Evolutionary conservation across 1,284 basidiomycete species (phyloP).

Genomic region (Abortiporus biennis): DNA sequence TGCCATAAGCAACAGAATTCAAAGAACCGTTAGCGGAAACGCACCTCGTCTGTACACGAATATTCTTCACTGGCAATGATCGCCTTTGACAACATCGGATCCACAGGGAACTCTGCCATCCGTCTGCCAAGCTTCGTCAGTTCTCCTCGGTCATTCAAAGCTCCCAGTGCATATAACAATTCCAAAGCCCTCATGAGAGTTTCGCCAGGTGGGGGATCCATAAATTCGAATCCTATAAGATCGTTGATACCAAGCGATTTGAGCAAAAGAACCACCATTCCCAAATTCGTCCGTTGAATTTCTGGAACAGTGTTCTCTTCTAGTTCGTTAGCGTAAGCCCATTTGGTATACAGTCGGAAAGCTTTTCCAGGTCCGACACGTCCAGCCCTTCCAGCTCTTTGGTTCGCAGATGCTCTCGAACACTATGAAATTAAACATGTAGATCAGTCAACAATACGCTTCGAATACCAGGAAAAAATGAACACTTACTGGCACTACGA

Average conservation of each 20-base stretch:
- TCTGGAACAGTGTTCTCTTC: conserved; percentile 97
- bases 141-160: conserved; percentile 94
- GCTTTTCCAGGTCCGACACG: conserved; percentile 98
- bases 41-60: conserved; percentile 92
- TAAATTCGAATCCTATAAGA: conserved; percentile 97
- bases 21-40: no score
- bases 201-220: conserved; percentile 98
- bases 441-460: conserved; percentile 8
- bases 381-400: conserved; percentile 94
- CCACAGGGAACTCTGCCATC: conserved; percentile 99
- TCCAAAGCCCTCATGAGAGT: conserved; percentile 96
- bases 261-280: conserved; percentile 91
- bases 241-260: conserved; percentile 98
- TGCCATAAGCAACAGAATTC: background rate
- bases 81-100: conserved; percentile 95
- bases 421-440: conserved; percentile 69
- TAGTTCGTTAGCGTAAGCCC: conserved; percentile 92
- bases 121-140: conserved; percentile 92
- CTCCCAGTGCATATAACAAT: conserved; percentile 91
- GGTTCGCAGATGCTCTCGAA: conserved; percentile 95
- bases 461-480: conserved; percentile 1
- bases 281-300: conserved; percentile 96
- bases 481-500: conserved; percentile 85
- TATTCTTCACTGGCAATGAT: conserved; percentile 95
- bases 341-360: conserved; percentile 96